phyloP scores from a whole-genome alignment of 2,329 filamentous ascomycete genomes.

The Bipolaris bicolor region DNA sequence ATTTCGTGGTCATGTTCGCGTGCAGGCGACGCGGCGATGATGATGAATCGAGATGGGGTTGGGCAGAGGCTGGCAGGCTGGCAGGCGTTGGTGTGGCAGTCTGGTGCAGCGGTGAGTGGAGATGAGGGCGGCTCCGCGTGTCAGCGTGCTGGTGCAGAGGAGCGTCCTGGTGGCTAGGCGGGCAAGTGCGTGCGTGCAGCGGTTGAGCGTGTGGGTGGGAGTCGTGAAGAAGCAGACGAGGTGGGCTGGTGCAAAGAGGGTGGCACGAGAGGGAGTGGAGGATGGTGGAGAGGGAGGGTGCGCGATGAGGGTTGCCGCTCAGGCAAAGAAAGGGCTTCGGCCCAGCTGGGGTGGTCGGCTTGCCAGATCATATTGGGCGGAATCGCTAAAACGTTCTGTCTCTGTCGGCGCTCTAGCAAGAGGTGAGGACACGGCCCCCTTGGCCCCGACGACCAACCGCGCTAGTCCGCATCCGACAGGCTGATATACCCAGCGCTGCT shows the following conservation, averaged over 20 bases:
- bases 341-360: conserved; percentile 18
- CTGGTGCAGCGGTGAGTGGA: conserved; percentile 14
- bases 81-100: conserved; percentile 12
- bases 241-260: conserved; percentile 7
- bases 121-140: conserved; percentile 16
- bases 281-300: conserved; percentile 11
- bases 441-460: background rate
- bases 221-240: conserved; percentile 12
- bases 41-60: conserved; percentile 27
- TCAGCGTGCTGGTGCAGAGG: conserved; percentile 15
- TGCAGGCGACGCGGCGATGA: conserved; percentile 26
- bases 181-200: background rate
- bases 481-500: background rate
- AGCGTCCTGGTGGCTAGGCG: conserved; percentile 7
- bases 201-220: background rate
- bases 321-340: conserved; percentile 20
- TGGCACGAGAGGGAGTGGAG: background rate
- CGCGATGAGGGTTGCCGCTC: conserved; percentile 10
- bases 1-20: conserved; percentile 44
- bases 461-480: conserved; percentile 6
- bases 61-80: conserved; percentile 8
- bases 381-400: conserved; percentile 20
- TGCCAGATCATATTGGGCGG: conserved; percentile 18
- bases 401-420: conserved; percentile 14
- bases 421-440: conserved; percentile 15